Conservation (phyloP, 768 basidiomycete species). For the Kwoniella dejecticola region DNA sequence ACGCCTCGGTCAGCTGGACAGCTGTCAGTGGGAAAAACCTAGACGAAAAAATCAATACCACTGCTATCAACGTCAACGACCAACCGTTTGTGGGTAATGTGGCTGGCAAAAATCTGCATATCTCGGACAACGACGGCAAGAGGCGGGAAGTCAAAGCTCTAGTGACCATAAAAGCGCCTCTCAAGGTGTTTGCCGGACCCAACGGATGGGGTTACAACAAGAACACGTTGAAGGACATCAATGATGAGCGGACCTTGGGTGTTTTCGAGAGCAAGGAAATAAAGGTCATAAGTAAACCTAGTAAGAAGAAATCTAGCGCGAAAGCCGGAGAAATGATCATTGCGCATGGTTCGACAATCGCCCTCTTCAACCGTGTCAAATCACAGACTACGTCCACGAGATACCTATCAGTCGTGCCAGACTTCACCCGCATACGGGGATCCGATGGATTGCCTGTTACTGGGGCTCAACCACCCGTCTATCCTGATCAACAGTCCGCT, state of each 20-base stretch:
- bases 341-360: constrained; percentile 92
- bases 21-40: constrained; percentile 79
- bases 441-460: constrained; percentile 86
- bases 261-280: constrained; percentile 91
- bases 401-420: constrained; percentile 92
- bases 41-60: constrained; percentile 58
- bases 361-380: constrained; percentile 90
- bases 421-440: constrained; percentile 86
- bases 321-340: constrained; percentile 93
- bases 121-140: constrained; percentile 91
- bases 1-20: constrained; percentile 85
- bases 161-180: constrained; percentile 60
- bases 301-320: constrained; percentile 91
- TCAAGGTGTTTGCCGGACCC: constrained; percentile 47
- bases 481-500: constrained; percentile 67
- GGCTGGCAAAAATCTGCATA: constrained; percentile 91
- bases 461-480: constrained; percentile 71
- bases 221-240: constrained; percentile 61
- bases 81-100: constrained; percentile 90
- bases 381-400: constrained; percentile 95
- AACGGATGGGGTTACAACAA: constrained; percentile 64
- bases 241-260: constrained; percentile 80
- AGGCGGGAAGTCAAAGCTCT: constrained; percentile 93
- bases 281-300: constrained; percentile 97
- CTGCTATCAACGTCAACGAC: constrained; percentile 46